These are phyloP conservation scores for Gnomoniopsis sp. DNA, from an alignment of 2,329 filamentous ascomycete species.

Conservation along the genomic window DNA sequence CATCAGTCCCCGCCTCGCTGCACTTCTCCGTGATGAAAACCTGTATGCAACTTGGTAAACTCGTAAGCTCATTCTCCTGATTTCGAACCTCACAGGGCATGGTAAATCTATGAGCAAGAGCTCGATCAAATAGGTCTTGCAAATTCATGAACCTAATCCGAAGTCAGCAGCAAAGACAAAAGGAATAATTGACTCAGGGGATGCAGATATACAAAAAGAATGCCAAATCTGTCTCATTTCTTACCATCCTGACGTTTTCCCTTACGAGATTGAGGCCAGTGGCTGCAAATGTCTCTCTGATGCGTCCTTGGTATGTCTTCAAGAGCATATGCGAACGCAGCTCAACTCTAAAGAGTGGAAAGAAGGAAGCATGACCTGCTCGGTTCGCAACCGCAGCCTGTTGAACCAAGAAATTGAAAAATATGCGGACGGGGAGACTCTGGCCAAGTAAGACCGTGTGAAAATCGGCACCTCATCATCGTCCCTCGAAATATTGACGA, in stretches of 20 bases:
- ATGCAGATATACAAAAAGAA: background rate
- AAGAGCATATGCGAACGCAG: constrained; percentile 5
- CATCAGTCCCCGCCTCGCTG: background rate
- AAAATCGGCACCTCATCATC: too few species aligned
- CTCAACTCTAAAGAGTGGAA: constrained; percentile 4
- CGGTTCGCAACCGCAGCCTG: constrained; percentile 3
- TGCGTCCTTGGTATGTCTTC: constrained; percentile 1
- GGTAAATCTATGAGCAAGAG: background rate
- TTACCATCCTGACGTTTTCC: constrained; percentile 2
- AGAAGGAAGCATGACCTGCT: constrained; percentile 2
- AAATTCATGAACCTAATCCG: background rate
- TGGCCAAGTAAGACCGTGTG: background rate
- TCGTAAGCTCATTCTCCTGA: background rate
- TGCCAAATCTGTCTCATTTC: constrained; percentile 3
- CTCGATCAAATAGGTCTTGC: background rate
- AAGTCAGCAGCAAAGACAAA: background rate
- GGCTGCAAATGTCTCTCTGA: constrained; percentile 6
- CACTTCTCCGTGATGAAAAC: background rate
- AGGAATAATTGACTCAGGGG: background rate
- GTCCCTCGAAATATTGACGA: background rate
- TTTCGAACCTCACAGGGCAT: background rate
- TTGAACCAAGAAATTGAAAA: background rate
- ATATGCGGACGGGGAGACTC: constrained; percentile 1
- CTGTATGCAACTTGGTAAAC: background rate
- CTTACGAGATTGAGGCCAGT: background rate